phyloP scores from a whole-genome alignment of 495 filamentous ascomycete species.

The Trichoderma reesei region DNA sequence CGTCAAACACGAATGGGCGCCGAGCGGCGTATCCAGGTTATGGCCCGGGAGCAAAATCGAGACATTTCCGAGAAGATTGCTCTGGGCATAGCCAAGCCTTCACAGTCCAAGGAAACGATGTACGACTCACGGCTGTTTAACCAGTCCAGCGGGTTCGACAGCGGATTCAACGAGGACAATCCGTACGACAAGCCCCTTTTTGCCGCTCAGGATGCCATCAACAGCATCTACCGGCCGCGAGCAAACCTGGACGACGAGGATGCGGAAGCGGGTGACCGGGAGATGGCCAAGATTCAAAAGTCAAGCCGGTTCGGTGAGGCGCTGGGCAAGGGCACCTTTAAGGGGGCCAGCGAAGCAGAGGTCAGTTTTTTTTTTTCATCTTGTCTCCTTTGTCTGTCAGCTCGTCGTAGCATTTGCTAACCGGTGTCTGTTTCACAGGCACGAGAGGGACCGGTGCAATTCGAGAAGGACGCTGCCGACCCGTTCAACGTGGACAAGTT shows the following conservation, averaged over 20 bases:
- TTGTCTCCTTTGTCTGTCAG: not conserved
- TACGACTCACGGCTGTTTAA: slow-evolving; percentile 96
- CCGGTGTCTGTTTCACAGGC: slow-evolving; percentile 34
- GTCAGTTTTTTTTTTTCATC: slow-evolving; percentile 32
- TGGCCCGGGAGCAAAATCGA: slow-evolving; percentile 91
- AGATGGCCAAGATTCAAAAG: slow-evolving; percentile 82
- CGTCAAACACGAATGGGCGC: slow-evolving; percentile 93
- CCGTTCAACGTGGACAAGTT: slow-evolving; percentile 92
- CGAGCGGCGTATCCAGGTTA: slow-evolving; percentile 77
- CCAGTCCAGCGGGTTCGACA: slow-evolving; percentile 77
- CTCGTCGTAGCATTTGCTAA: slow-evolving; percentile 23
- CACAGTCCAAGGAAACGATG: slow-evolving; percentile 81
- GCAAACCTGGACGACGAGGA: slow-evolving; percentile 64
- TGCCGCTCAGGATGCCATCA: slow-evolving; percentile 91
- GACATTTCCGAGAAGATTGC: slow-evolving; percentile 98
- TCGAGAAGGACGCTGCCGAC: slow-evolving; percentile 83
- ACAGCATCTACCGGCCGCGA: slow-evolving; percentile 82
- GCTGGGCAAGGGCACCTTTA: slow-evolving; percentile 83
- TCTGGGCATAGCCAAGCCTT: slow-evolving; percentile 88
- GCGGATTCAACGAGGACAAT: slow-evolving; percentile 95
- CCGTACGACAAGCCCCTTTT: slow-evolving; percentile 96
- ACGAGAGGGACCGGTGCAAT: slow-evolving; percentile 89
- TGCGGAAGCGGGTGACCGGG: slow-evolving; percentile 66
- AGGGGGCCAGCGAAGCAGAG: slow-evolving; percentile 80
- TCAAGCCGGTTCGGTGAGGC: slow-evolving; percentile 70